Evolutionary conservation across 2,329 filamentous ascomycete species (phyloP), one percentile per base, ranked within the genome.

Genomic region (Pestalotiopsis sp.): DNA sequence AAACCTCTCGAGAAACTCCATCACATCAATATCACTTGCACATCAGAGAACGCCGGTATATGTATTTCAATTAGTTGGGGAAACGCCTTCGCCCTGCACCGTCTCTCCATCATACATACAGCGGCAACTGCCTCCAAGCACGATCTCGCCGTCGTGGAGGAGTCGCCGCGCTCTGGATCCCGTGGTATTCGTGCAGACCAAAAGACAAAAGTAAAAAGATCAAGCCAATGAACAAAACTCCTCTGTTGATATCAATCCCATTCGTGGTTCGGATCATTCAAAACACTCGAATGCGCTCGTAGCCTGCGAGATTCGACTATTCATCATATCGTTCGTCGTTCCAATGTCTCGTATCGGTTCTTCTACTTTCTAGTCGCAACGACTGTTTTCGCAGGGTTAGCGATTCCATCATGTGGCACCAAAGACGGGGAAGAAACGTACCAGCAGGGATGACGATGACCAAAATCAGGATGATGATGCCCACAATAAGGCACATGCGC

Each of bases 361-460:
- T 66, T 38, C 68, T 72, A 72, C 70, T 82, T 78, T 69, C 78
- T 80, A 67, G 81, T 80, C 61, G 81, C 81, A 71, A 86, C 77
- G 73, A 86, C 84, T 83, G 68, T 83, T 66, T 36, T 66, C 7
- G 20, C 40, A 20, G 11, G 68, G 71, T 78, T 74, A 81, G 72
- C 75, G 41, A 13, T 23, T 9, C 59, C 41, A 38, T 41, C 13
- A 17, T 17, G n/a, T 25, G 68, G 73, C 25, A 69, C 74, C 71
- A 66, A 69, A 25, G 5, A 9, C 4, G 23, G 40, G 38, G 7
- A 5, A 14, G 13, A 14, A 49, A 83, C 90, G 79, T 90, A 97
- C 95, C 94, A 75, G 92, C 87, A 73, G 96, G 96, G 75, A 98
- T 91, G 78, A 99, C 96, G 80, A 99, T 98, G 81, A 99, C 89